phyloP scores from a whole-genome alignment of 176 grass and related monocot species.

The Oryza coarctata region DNA sequence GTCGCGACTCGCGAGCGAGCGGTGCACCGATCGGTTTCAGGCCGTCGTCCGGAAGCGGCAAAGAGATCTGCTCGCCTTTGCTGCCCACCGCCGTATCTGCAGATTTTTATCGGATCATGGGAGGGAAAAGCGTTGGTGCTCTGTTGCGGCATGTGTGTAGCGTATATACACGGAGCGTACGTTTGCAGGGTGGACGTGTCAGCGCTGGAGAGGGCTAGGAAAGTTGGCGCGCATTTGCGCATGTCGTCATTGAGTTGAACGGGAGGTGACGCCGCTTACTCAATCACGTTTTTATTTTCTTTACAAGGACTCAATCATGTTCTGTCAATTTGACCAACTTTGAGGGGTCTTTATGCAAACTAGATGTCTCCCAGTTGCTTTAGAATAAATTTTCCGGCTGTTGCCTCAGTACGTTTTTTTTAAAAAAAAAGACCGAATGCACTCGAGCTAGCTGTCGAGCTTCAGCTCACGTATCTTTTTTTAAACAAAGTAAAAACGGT shows the following conservation, averaged over 20 bases:
- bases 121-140: neutral
- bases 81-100: neutral
- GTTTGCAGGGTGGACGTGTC: neutral
- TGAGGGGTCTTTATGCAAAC: too few relatives aligned
- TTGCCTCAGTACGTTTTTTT: too few relatives aligned
- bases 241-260: neutral
- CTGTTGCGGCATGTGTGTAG: neutral
- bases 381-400: too few relatives aligned
- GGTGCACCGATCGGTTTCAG: neutral
- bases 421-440: too few relatives aligned
- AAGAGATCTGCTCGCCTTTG: neutral
- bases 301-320: too few relatives aligned
- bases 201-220: neutral
- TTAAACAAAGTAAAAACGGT: too few relatives aligned
- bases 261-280: neutral
- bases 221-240: neutral
- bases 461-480: too few relatives aligned
- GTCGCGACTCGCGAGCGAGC: too few relatives aligned
- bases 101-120: neutral
- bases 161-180: neutral
- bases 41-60: constrained; percentile 9
- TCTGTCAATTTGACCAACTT: too few relatives aligned
- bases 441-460: too few relatives aligned
- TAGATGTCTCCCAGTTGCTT: too few relatives aligned
- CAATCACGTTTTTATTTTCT: too few relatives aligned